Conservation (phyloP, 78 protist species). For the Dictyostelium purpureum region DNA sequence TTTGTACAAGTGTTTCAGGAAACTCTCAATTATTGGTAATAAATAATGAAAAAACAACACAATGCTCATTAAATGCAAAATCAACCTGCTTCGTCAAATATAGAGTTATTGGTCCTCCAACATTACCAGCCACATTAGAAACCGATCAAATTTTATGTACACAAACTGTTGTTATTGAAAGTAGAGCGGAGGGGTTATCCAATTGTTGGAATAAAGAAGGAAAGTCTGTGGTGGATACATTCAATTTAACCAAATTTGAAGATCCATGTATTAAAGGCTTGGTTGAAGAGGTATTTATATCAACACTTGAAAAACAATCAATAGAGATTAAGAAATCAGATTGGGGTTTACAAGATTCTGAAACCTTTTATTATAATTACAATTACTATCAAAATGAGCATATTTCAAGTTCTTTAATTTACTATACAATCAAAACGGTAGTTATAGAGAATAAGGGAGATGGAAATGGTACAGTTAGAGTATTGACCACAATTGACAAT, state of each 20-base stretch:
- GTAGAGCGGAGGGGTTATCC: neutral
- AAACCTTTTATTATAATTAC: neutral
- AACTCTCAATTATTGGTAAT: neutral
- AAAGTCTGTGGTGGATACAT: neutral
- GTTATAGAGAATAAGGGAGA: neutral
- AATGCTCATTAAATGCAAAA: neutral
- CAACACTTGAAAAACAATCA: neutral
- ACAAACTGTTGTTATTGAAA: neutral
- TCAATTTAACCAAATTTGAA: neutral
- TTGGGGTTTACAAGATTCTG: neutral
- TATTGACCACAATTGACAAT: neutral
- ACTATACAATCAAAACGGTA: neutral
- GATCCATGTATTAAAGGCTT: neutral
- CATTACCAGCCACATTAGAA: neutral
- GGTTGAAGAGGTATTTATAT: neutral
- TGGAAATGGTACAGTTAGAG: neutral
- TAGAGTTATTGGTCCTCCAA: neutral
- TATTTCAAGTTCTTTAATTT: neutral
- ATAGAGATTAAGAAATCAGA: neutral
- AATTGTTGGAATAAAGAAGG: constrained; percentile 2
- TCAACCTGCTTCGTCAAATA: neutral
- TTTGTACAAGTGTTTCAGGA: neutral
- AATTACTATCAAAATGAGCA: neutral
- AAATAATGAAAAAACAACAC: neutral
- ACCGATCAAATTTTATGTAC: neutral